Evolutionary conservation across 208 protist genomes (phyloP), one percentile per base, ranked within the genome.

Genomic region (Trypanosoma conorhini): DNA sequence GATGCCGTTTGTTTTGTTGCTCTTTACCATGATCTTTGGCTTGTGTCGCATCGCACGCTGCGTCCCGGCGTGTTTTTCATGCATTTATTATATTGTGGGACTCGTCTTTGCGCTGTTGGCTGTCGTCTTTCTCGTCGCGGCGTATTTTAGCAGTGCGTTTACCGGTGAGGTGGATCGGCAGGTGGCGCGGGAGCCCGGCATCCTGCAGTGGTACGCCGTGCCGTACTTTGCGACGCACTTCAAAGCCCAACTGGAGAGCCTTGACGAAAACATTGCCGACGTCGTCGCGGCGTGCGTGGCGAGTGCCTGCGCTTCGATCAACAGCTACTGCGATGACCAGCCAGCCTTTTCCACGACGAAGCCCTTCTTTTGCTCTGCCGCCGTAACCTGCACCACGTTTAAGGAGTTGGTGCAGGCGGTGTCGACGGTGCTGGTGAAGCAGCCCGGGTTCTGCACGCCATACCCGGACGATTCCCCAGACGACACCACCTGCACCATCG

Each of bases 161-260:
- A 89, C 79, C 63, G 89, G 84, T 19, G 89, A 94, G 77, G 63
- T 92, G 61, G 56, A 62, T 15, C 66, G 80, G 30, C 89, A 94
- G 72, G 81, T 86, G 72, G 67, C 64, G 48, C 89, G 89, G 44
- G 76, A 80, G 71, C 82, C 89, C 1, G 89, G 89, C 52, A 33
- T 94, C 24, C 75, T 92, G 33, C 89, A 94, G 78, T 94, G 83
- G 82, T 88, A 86, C 66, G 54, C 84, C n/a, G 83, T 92, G 30
- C 89, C 89, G 64, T 89, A 77, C 71, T 89, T 83, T 72, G 68
- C 89, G 17, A 35, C 40, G 22, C 0, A 87, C 35, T 89, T 89
- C 61, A 35, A 81, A 46, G 13, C 67, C n/a, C n/a, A 21, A 44
- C 81, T 94, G 54, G 54, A 13, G 7, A 30, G 10, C 35, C 44